Evolutionary conservation across 768 basidiomycete species (phyloP).

Genomic region (Xerocomellus dryophilus): DNA sequence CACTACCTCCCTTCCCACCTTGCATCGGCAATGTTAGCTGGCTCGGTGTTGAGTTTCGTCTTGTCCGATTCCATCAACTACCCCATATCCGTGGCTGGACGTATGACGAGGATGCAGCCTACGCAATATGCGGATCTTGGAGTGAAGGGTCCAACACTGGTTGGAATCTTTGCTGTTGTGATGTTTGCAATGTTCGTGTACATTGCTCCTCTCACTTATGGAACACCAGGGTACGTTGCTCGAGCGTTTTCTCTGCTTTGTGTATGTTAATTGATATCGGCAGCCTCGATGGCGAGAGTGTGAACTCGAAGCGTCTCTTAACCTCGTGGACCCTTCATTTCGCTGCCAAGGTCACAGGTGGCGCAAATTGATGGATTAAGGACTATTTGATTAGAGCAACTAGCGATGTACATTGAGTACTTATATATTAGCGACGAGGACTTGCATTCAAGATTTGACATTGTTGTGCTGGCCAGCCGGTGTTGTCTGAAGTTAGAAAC

Average conservation of each 20-base stretch:
- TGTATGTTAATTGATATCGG: constrained; percentile 16
- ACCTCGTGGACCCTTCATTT: constrained; percentile 95
- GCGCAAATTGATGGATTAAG: constrained; percentile 26
- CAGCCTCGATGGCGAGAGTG: constrained; percentile 81
- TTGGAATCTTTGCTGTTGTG: constrained; percentile 53
- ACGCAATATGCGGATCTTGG: constrained; percentile 71
- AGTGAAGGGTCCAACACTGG: constrained; percentile 66
- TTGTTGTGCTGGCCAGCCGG: neutral
- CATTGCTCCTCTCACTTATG: constrained; percentile 90
- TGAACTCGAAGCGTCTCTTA: constrained; percentile 79
- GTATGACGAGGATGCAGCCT: constrained; percentile 52
- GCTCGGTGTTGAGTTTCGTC: constrained; percentile 87
- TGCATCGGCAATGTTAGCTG: constrained; percentile 87
- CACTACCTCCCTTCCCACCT: constrained; percentile 98
- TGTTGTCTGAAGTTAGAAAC: neutral
- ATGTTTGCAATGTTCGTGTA: constrained; percentile 69
- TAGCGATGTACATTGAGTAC: constrained; percentile 14
- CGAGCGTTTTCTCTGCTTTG: neutral
- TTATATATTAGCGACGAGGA: constrained; percentile 13
- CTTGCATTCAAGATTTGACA: neutral
- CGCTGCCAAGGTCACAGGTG: constrained; percentile 62
- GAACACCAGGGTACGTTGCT: constrained; percentile 82
- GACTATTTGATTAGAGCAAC: constrained; percentile 10
- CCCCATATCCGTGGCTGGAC: constrained; percentile 77
- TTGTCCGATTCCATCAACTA: constrained; percentile 89